Base-by-base conservation (phyloP, 768 basidiomycete genomes). In the Sutorius australiensis region DNA sequence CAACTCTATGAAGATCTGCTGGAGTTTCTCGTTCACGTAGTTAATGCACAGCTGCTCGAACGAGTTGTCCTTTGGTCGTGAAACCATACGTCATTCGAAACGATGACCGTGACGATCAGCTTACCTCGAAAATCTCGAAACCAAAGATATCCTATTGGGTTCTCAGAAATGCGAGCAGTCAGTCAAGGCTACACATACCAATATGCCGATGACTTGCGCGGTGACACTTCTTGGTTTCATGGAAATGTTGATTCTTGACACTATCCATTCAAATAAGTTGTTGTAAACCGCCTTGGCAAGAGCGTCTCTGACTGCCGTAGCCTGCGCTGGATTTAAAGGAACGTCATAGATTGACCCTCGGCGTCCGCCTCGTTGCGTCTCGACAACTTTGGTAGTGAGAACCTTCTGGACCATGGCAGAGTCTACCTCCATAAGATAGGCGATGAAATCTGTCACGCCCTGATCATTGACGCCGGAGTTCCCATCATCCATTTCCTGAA, bases 31-130 rank as follows among this genome's bases (percentile, higher is more conserved):
- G 78, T 99, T 99, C 75, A 98, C 97, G 64, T 99, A 99, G 77
- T 99, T 99, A 80, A 99, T 99, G 75, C 97, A 99, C 17, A 99
- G 83, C 71, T 99, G 94, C 67, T 95, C 93, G 65, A 95, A 94
- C 5, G 92, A 93, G 71, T 95, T 95, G 69, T 94, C 90, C 88
- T 94, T 60, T 19, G 30, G 87, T 61, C 47, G 42, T 16, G 16
- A 49, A 47, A 9, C 27, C 8, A 33, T 55, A 19, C 10, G 27
- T 33, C 46, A 47, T 51, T 53, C 55, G 39, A 34, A 19, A 61
- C 6, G 27, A 32, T 14, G 40, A 41, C 16, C 16, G 34, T 16
- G 36, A 6, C 14, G 30, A 48, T 34, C 47, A 46, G 48, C 70
- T 36, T 64, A 89, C 90, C 76, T 95, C 88, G 66, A 99, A 98